These are phyloP conservation scores for Alternaria incomplexa DNA, from an alignment of 2,329 filamentous ascomycete species.

Conservation along the genomic window DNA sequence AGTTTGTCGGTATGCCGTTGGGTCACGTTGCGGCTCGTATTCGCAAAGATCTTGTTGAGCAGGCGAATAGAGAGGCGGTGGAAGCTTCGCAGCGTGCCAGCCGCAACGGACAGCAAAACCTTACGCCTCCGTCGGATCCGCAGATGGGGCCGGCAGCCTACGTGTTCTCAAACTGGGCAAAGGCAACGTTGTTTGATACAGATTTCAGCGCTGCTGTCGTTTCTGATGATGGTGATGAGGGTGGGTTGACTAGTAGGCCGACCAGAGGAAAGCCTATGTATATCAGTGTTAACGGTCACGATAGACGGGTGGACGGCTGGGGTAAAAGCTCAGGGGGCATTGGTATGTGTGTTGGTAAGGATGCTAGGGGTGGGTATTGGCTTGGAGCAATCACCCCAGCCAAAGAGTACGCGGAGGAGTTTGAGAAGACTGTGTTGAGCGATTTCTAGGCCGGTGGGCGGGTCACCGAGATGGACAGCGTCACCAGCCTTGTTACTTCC, in stretches of 20 bases:
- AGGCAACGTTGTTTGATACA: constrained; percentile 21
- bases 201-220: constrained; percentile 22
- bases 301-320: constrained; percentile 3
- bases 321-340: constrained; percentile 10
- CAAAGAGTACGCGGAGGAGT: background rate
- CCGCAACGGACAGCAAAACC: background rate
- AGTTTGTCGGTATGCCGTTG: constrained; percentile 22
- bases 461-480: background rate
- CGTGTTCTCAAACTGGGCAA: constrained; percentile 22
- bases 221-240: too few relatives aligned
- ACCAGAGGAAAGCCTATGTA: background rate
- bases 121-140: background rate
- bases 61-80: constrained; percentile 23
- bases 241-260: background rate
- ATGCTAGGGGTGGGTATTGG: constrained; percentile 28
- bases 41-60: constrained; percentile 24
- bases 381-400: constrained; percentile 7
- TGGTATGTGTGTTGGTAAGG: constrained; percentile 18
- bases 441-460: background rate
- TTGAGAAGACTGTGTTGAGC: constrained; percentile 2
- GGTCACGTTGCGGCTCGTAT: constrained; percentile 30
- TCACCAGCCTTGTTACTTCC: background rate
- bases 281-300: background rate
- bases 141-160: constrained; percentile 6
- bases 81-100: constrained; percentile 11